phyloP scores from a whole-genome alignment of 345 rosid species.

The Excoecaria agallocha region DNA sequence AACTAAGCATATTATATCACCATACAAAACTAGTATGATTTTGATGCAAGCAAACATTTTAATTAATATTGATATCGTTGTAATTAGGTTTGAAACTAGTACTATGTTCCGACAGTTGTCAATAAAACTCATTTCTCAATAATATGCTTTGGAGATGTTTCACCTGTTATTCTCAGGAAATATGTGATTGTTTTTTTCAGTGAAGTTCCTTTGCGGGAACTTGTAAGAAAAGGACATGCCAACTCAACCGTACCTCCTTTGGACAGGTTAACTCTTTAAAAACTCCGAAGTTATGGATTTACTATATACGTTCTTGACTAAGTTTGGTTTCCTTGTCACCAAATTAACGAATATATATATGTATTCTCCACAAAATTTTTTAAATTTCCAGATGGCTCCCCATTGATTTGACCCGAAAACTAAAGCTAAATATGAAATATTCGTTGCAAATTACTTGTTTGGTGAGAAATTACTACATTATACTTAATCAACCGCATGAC shows the following conservation, averaged over 20 bases:
- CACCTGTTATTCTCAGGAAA: background rate
- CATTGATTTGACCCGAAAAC: no score
- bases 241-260: slow-evolving; percentile 21
- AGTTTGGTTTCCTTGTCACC: no score
- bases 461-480: no score
- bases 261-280: background rate
- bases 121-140: background rate
- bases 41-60: background rate
- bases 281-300: no score
- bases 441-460: no score
- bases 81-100: background rate
- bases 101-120: background rate
- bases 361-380: no score
- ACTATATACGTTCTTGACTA: no score
- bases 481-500: no score
- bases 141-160: background rate
- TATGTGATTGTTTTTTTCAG: slow-evolving; percentile 1
- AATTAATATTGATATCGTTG: background rate
- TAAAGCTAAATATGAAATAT: no score
- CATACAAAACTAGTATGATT: background rate
- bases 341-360: no score
- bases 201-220: slow-evolving; percentile 16
- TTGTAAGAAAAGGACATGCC: slow-evolving; percentile 29
- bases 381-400: no score
- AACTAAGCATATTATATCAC: background rate